Percentiles rank a stretch among this genome's conserved stretches.
Evolutionary conservation across 1,284 basidiomycete genomes (phyloP).

Genomic region (Violaceomyces palustris): DNA sequence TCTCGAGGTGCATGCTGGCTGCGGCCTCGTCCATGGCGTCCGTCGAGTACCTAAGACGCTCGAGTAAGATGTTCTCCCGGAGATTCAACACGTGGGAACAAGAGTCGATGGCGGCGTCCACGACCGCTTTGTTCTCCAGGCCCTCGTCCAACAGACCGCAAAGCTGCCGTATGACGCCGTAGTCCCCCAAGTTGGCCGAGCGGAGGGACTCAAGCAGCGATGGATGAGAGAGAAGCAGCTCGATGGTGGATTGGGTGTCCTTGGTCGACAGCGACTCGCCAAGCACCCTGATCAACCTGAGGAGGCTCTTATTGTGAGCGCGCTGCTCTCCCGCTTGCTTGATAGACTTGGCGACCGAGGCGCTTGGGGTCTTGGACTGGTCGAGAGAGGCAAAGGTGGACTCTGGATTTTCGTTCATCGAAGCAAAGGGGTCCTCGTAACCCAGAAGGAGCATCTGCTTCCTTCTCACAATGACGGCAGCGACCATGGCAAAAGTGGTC

Average conservation of each 20-base stretch:
- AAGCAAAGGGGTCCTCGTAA: conserved; percentile 67
- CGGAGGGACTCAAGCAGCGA: conserved; percentile 41
- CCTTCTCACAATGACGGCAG: conserved; percentile 79
- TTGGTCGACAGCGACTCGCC: conserved; percentile 63
- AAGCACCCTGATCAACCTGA: conserved; percentile 76
- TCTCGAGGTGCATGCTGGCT: conserved; percentile 31
- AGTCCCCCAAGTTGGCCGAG: conserved; percentile 47
- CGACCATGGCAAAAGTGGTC: conserved; percentile 95
- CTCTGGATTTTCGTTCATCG: conserved; percentile 4
- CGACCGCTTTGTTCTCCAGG: conserved; percentile 42
- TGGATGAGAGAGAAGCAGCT: conserved; percentile 44
- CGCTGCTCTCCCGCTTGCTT: conserved; percentile 62
- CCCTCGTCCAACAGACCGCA: conserved; percentile 48
- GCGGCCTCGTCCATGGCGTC: conserved; percentile 31
- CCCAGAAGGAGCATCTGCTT: conserved; percentile 77
- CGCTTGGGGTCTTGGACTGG: conserved; percentile 5
- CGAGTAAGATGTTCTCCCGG: conserved; percentile 45
- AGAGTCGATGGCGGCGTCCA: conserved; percentile 47
- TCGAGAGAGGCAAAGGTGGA: no score
- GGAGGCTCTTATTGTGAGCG: conserved; percentile 71
- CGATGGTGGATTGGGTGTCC: conserved; percentile 40
- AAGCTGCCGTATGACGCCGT: conserved; percentile 45
- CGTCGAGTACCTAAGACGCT: conserved; percentile 42
- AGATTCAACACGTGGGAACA: conserved; percentile 49
- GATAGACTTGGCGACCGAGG: conserved; percentile 26